These are phyloP conservation scores for Diaporthe sp. DNA, from an alignment of 2,329 filamentous ascomycete genomes.

Conservation along the genomic window DNA sequence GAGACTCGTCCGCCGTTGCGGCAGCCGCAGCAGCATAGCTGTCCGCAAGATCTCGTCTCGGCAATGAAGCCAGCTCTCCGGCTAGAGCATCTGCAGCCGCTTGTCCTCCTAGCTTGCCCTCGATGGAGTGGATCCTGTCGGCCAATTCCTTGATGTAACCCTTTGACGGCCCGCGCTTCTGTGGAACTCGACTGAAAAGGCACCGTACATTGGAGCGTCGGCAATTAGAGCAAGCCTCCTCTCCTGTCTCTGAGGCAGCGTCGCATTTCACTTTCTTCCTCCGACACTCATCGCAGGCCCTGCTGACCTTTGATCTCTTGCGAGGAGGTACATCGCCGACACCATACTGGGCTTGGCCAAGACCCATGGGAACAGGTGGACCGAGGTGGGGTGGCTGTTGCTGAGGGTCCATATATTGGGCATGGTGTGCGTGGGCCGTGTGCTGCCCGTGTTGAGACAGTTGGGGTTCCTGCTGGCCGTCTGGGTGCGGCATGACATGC, in stretches of 20 bases:
- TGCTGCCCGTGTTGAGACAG: slow-evolving; percentile 31
- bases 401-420: slow-evolving; percentile 46
- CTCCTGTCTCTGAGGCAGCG: slow-evolving; percentile 79
- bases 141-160: slow-evolving; percentile 95
- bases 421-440: slow-evolving; percentile 49
- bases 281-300: slow-evolving; percentile 90
- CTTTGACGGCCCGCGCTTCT: slow-evolving; percentile 92
- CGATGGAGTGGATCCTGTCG: slow-evolving; percentile 85
- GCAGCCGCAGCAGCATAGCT: slow-evolving; percentile 63
- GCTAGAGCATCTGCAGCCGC: slow-evolving; percentile 58
- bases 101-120: slow-evolving; percentile 76
- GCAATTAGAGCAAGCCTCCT: slow-evolving; percentile 85
- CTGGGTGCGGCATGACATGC: slow-evolving; percentile 46
- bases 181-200: slow-evolving; percentile 87
- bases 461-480: slow-evolving; percentile 44
- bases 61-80: slow-evolving; percentile 53
- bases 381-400: slow-evolving; percentile 49
- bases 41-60: slow-evolving; percentile 60
- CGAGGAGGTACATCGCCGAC: slow-evolving; percentile 73
- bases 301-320: slow-evolving; percentile 88
- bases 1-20: slow-evolving; percentile 54
- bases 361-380: slow-evolving; percentile 53
- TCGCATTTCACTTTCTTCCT: slow-evolving; percentile 94
- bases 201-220: slow-evolving; percentile 82
- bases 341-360: slow-evolving; percentile 61